These are phyloP conservation scores for Dictyostelium citrinum DNA, from an alignment of 78 protist genomes.

Conservation along the genomic window DNA sequence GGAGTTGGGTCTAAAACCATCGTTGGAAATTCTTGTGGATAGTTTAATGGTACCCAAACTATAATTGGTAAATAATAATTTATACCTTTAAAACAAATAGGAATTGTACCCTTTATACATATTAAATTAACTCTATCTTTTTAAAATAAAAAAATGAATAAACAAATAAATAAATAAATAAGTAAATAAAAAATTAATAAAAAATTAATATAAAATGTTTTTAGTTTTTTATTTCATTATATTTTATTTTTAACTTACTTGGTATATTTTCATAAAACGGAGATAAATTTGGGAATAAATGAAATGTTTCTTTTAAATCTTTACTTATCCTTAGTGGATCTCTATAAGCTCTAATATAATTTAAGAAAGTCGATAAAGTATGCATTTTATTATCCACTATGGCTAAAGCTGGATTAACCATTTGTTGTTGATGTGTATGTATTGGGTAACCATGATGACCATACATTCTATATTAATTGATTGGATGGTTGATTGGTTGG, in stretches of 20 bases:
- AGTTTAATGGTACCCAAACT: slow-evolving; percentile 33
- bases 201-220: neutral
- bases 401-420: neutral
- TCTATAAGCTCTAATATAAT: slow-evolving; percentile 15
- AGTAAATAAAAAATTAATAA: neutral
- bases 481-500: no score
- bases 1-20: slow-evolving; percentile 66
- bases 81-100: slow-evolving; percentile 32
- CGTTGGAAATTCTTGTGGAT: slow-evolving; percentile 42
- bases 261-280: slow-evolving; percentile 13
- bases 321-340: slow-evolving; percentile 31
- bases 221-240: neutral
- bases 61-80: slow-evolving; percentile 48
- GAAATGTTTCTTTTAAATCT: slow-evolving; percentile 37
- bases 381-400: slow-evolving; percentile 4
- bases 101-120: slow-evolving; percentile 56
- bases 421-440: neutral
- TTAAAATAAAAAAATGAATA: neutral
- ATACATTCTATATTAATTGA: neutral
- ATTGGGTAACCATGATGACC: neutral
- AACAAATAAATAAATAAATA: neutral
- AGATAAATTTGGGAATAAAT: slow-evolving; percentile 46
- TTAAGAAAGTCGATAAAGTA: neutral
- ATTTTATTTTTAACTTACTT: neutral
- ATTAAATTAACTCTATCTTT: slow-evolving; percentile 43